These are phyloP conservation scores for Amanita pseudoporphyria DNA, from an alignment of 768 basidiomycete genomes.

Conservation along the genomic window DNA sequence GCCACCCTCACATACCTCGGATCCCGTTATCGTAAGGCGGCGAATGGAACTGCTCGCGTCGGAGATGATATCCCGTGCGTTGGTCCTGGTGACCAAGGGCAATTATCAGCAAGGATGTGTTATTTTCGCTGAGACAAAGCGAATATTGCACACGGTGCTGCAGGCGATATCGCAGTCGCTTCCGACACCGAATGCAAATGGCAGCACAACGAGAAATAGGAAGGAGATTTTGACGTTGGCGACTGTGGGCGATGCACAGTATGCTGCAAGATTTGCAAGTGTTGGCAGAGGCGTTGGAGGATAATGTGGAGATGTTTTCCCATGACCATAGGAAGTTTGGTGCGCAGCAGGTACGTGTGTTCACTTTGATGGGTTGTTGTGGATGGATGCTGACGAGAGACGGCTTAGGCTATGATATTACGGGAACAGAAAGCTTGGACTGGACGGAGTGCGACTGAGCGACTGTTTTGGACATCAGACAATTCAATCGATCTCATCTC, in stretches of 20 bases:
- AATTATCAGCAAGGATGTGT: slow-evolving; percentile 88
- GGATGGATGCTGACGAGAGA: not conserved
- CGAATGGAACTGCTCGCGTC: slow-evolving; percentile 94
- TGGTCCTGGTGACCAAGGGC: slow-evolving; percentile 86
- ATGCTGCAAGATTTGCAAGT: slow-evolving; percentile 83
- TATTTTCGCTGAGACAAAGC: slow-evolving; percentile 83
- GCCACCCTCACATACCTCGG: slow-evolving; percentile 46
- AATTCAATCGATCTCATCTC: slow-evolving; percentile 82
- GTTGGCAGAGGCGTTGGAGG: slow-evolving; percentile 79
- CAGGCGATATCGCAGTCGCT: slow-evolving; percentile 74
- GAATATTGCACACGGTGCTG: slow-evolving; percentile 86
- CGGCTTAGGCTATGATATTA: slow-evolving; percentile 80
- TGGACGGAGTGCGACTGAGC: slow-evolving; percentile 81
- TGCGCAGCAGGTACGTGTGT: slow-evolving; percentile 76
- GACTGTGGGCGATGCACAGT: slow-evolving; percentile 76
- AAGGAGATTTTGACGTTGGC: slow-evolving; percentile 67
- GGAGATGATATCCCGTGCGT: slow-evolving; percentile 94
- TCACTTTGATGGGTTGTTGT: slow-evolving; percentile 6
- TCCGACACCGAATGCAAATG: slow-evolving; percentile 41
- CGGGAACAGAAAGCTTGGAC: slow-evolving; percentile 97
- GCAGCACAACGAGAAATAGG: slow-evolving; percentile 55
- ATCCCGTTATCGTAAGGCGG: slow-evolving; percentile 85
- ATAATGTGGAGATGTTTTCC: slow-evolving; percentile 87
- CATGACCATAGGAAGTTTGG: slow-evolving; percentile 93
- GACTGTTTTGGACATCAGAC: slow-evolving; percentile 88